A percentile compares a stretch with the other conserved stretches of the same genome.
phyloP scores from a whole-genome alignment of 352 stramenopile species.

The Globisporangium barbulae region DNA sequence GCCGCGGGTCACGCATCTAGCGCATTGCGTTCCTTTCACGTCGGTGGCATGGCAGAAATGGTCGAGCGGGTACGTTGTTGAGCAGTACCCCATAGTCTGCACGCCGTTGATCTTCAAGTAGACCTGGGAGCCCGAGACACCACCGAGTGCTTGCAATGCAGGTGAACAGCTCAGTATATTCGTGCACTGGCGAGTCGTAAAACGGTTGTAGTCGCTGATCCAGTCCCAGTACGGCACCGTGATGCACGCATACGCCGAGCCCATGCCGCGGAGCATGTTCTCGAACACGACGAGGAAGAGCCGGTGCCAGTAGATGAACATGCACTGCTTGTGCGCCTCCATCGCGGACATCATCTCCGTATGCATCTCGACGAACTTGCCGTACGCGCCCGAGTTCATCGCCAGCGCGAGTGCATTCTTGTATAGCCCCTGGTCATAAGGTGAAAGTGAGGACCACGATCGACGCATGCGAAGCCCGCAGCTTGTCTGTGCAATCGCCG shows the following conservation, averaged over 20 bases:
- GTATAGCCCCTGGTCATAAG: slow-evolving; percentile 40
- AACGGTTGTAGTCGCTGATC: neutral
- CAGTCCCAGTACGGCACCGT: slow-evolving; percentile 59
- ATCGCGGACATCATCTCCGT: slow-evolving; percentile 7
- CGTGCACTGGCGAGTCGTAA: neutral
- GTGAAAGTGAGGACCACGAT: slow-evolving; percentile 44
- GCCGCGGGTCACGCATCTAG: neutral
- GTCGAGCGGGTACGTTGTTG: slow-evolving; percentile 28
- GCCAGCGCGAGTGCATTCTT: slow-evolving; percentile 36
- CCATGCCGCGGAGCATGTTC: slow-evolving; percentile 50
- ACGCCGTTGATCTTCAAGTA: slow-evolving; percentile 21
- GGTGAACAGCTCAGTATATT: neutral
- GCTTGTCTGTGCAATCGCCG: neutral
- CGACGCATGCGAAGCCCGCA: slow-evolving; percentile 46
- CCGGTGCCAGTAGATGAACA: slow-evolving; percentile 52
- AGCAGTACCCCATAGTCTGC: slow-evolving; percentile 16
- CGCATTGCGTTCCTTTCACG: slow-evolving; percentile 5
- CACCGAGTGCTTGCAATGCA: too few species aligned
- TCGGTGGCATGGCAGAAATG: slow-evolving; percentile 40
- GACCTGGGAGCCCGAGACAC: slow-evolving; percentile 20
- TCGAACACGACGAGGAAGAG: slow-evolving; percentile 47
- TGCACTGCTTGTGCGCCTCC: slow-evolving; percentile 38
- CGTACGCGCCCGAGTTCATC: slow-evolving; percentile 53
- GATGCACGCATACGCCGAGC: slow-evolving; percentile 17
- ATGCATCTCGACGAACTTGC: slow-evolving; percentile 3